phyloP scores from a whole-genome alignment of 345 rosid genomes.

The Passiflora organensis region DNA sequence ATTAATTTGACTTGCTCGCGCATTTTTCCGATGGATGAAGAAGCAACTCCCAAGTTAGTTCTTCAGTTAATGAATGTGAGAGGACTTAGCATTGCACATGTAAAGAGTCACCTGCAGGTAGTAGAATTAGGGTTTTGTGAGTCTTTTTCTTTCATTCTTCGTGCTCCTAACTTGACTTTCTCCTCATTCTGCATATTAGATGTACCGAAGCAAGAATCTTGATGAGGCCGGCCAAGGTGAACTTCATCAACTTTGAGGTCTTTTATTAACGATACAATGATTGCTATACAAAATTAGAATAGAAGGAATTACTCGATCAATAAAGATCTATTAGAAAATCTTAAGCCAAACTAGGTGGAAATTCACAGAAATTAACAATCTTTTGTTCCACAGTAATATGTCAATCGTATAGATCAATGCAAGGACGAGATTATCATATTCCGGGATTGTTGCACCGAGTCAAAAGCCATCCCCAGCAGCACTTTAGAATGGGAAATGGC shows the following conservation, averaged over 20 bases:
- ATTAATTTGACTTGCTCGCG: not conserved
- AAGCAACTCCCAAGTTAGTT: slow-evolving; percentile 85
- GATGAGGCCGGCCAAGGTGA: slow-evolving; percentile 74
- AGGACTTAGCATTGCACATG: slow-evolving; percentile 88
- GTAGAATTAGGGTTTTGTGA: not conserved
- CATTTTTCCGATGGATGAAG: slow-evolving; percentile 23
- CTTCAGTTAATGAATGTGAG: slow-evolving; percentile 79
- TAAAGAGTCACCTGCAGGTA: slow-evolving; percentile 94
- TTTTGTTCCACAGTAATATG: slow-evolving; percentile 22
- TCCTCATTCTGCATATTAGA: slow-evolving; percentile 28
- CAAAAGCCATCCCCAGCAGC: slow-evolving; percentile 21
- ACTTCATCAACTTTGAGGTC: not conserved
- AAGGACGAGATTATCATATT: slow-evolving; percentile 17
- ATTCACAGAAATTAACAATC: not conserved
- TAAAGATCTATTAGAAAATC: no score
- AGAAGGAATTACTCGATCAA: no score
- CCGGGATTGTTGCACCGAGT: slow-evolving; percentile 14
- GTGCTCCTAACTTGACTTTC: not conserved
- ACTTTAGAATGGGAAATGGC: slow-evolving; percentile 43
- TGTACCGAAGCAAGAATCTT: slow-evolving; percentile 86
- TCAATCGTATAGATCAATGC: slow-evolving; percentile 22
- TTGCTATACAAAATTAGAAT: no score
- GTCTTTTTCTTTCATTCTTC: not conserved
- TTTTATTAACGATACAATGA: no score
- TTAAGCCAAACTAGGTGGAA: no score